Evolutionary conservation across 2,329 filamentous ascomycete species (phyloP).

Genomic region (Fusarium xylarioides): DNA sequence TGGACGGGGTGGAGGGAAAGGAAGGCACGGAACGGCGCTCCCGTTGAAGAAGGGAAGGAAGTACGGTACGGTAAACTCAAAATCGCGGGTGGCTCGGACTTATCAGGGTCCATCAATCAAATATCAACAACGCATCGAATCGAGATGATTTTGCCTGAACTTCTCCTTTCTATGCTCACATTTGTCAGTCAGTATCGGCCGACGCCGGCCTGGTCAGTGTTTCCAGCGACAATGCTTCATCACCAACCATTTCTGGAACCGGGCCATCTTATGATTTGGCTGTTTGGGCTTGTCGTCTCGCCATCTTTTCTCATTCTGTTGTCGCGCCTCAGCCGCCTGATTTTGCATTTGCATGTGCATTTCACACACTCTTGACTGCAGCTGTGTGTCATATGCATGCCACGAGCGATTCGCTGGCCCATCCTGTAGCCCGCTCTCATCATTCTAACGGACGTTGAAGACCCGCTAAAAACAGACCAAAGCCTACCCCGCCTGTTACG

Average conservation of each 20-base stretch:
- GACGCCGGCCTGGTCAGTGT: conserved; percentile 9
- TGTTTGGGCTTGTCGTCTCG: conserved; percentile 1
- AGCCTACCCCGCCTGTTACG: conserved; percentile 25
- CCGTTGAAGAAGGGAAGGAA: conserved; percentile 12
- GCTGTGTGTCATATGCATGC: conserved; percentile 26
- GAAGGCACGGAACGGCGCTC: conserved; percentile 15
- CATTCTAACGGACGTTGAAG: conserved; percentile 14
- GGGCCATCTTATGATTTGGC: conserved; percentile 1
- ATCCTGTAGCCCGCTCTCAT: conserved; percentile 26
- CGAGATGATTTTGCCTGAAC: conserved; percentile 4
- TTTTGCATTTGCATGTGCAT: conserved; percentile 6
- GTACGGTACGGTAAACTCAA: conserved; percentile 23
- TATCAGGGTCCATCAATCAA: conserved; percentile 18
- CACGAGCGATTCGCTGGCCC: conserved; percentile 35
- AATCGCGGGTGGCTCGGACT: conserved; percentile 21
- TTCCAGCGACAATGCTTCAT: conserved; percentile 15
- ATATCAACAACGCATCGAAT: conserved; percentile 18
- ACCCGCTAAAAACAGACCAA: conserved; percentile 18
- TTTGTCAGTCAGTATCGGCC: not conserved
- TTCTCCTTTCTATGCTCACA: not conserved
- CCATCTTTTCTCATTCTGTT: conserved; percentile 15
- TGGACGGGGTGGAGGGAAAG: not conserved
- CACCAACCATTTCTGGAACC: conserved; percentile 2
- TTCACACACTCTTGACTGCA: conserved; percentile 23
- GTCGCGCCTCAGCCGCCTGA: conserved; percentile 14